phyloP scores from a whole-genome alignment of 1,284 basidiomycete genomes.

The Apiotrichum laibachii region DNA sequence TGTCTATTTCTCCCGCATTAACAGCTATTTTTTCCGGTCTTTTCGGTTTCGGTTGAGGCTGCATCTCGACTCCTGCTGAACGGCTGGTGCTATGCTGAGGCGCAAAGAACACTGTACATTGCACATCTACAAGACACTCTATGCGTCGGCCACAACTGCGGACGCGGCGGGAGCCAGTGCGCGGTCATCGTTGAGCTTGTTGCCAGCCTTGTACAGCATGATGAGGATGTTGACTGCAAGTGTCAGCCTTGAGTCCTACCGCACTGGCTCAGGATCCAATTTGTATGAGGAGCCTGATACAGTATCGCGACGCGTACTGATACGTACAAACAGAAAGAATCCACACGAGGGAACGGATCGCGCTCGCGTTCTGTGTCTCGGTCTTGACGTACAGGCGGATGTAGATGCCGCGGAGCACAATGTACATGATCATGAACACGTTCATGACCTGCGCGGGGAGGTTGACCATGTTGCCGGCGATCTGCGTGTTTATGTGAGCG shows the following conservation, averaged over 20 bases:
- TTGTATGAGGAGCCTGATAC: too few species aligned
- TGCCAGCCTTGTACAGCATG: constrained; percentile 33
- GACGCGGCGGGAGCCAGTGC: too few species aligned
- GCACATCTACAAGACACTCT: too few species aligned
- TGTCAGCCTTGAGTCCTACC: too few species aligned
- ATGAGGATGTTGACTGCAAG: constrained; percentile 28
- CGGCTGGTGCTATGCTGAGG: too few species aligned
- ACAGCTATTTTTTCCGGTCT: too few species aligned
- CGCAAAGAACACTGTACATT: too few species aligned
- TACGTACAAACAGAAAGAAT: constrained; percentile 37
- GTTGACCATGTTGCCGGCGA: constrained; percentile 40
- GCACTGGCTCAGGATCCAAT: too few species aligned
- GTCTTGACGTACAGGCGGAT: constrained; percentile 36
- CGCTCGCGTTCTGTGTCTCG: constrained; percentile 24
- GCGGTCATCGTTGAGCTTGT: constrained; percentile 19
- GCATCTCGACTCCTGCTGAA: too few species aligned
- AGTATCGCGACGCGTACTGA: neutral
- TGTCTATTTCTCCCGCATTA: too few species aligned
- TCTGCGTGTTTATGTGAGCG: constrained; percentile 18
- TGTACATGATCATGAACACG: constrained; percentile 31
- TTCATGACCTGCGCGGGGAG: constrained; percentile 36
- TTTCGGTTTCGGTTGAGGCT: too few species aligned
- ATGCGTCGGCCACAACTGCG: too few species aligned
- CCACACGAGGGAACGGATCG: constrained; percentile 29
- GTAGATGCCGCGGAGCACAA: constrained; percentile 30